Evolutionary conservation across 306 rosid genomes (phyloP).

Genomic region (Casuarina equisetifolia): DNA sequence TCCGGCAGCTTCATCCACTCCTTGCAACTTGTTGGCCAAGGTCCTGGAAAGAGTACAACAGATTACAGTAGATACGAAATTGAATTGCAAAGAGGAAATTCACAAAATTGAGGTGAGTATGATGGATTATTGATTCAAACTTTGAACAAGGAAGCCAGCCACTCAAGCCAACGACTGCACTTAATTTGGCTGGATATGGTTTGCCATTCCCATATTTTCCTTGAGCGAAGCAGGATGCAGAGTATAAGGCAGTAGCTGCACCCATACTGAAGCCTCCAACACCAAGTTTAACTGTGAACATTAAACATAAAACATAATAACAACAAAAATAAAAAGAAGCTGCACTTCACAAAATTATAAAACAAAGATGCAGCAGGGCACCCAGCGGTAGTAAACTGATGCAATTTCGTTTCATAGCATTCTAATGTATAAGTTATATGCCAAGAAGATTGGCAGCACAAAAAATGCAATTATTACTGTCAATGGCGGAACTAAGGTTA

Average conservation of each 20-base stretch:
- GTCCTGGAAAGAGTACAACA: slow-evolving; percentile 51
- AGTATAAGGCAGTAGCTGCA: slow-evolving; percentile 90
- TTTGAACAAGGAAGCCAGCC: slow-evolving; percentile 99
- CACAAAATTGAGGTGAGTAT: slow-evolving; percentile 22
- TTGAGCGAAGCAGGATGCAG: slow-evolving; percentile 64
- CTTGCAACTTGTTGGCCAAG: slow-evolving; percentile 64
- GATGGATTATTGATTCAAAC: slow-evolving; percentile 40
- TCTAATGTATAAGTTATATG: background rate
- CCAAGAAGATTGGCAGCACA: background rate
- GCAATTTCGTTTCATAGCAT: background rate
- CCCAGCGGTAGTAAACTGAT: slow-evolving; percentile 6
- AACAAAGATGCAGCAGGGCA: background rate
- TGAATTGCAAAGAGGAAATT: slow-evolving; percentile 4
- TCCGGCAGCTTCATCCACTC: slow-evolving; percentile 53
- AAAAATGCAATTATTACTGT: background rate
- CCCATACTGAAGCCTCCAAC: slow-evolving; percentile 99
- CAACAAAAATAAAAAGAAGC: background rate
- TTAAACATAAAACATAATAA: slow-evolving; percentile 14
- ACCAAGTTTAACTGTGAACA: slow-evolving; percentile 81
- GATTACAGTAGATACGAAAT: slow-evolving; percentile 14
- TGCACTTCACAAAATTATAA: slow-evolving; percentile 10
- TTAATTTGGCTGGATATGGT: slow-evolving; percentile 70
- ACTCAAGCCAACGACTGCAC: slow-evolving; percentile 87
- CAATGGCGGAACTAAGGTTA: background rate
- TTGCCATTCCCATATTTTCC: slow-evolving; percentile 73